phyloP scores from a whole-genome alignment of 2,329 filamentous ascomycete species.

The Dactylella cylindrospora region DNA sequence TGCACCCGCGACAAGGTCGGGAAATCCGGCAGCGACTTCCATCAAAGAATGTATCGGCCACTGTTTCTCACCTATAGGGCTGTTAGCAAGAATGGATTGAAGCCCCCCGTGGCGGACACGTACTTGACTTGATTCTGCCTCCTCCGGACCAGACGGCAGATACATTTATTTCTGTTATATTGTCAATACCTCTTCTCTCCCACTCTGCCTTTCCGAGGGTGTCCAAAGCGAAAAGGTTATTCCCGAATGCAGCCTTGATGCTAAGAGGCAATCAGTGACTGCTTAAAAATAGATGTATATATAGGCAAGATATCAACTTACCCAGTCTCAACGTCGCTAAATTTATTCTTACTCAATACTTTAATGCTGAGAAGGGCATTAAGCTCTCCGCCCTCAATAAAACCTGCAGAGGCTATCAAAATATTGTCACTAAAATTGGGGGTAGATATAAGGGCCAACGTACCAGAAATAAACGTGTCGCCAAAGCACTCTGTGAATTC shows the following conservation, averaged over 20 bases:
- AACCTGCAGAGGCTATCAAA: conserved; percentile 35
- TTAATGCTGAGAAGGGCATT: conserved; percentile 49
- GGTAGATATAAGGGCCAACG: neutral
- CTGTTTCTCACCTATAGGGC: conserved; percentile 35
- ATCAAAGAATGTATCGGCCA: conserved; percentile 49
- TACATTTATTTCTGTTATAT: conserved; percentile 47
- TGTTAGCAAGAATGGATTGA: neutral
- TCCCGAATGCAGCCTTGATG: conserved; percentile 45
- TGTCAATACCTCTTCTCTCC: conserved; percentile 42
- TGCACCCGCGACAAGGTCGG: conserved; percentile 46
- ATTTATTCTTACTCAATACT: conserved; percentile 45
- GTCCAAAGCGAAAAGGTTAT: conserved; percentile 34
- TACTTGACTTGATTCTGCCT: conserved; percentile 47
- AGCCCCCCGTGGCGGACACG: neutral
- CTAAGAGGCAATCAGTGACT: neutral
- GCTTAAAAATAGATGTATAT: neutral
- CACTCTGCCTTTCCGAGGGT: conserved; percentile 36
- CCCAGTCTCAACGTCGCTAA: conserved; percentile 45
- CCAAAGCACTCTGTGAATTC: conserved; percentile 48
- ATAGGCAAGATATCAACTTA: neutral
- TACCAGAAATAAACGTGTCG: conserved; percentile 50
- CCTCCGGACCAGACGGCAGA: conserved; percentile 49
- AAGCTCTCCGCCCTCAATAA: conserved; percentile 50
- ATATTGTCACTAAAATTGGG: neutral
- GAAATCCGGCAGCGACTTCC: conserved; percentile 47